These are phyloP conservation scores for Ambrosia trifida DNA, from an alignment of 129 eudicot genomes.

Conservation along the genomic window DNA sequence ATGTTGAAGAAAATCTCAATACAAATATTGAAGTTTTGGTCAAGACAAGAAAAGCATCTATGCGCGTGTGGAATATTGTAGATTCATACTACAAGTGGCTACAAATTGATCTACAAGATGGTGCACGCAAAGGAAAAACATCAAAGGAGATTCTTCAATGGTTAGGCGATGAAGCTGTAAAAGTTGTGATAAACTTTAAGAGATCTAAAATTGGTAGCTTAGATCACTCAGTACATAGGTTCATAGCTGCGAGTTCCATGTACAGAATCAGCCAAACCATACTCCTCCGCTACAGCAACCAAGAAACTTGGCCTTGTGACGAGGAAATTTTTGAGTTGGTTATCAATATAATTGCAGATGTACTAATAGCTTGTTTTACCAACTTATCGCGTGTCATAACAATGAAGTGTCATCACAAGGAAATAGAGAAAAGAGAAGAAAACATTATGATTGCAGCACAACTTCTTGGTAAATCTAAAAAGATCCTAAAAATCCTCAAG, in stretches of 20 bases:
- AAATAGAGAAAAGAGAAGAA: slow-evolving; percentile 38
- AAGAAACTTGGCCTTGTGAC: not conserved
- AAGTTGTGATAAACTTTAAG: slow-evolving; percentile 17
- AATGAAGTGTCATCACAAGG: slow-evolving; percentile 30
- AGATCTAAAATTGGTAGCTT: slow-evolving; percentile 1
- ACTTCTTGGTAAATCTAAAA: no score
- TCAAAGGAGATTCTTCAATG: slow-evolving; percentile 28
- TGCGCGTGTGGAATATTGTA: slow-evolving; percentile 29
- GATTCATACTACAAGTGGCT: slow-evolving; percentile 42
- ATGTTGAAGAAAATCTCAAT: slow-evolving; percentile 31
- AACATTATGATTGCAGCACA: slow-evolving; percentile 39
- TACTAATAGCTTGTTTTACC: slow-evolving; percentile 40
- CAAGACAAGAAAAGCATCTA: slow-evolving; percentile 30
- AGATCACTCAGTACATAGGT: no score
- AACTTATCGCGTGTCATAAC: slow-evolving; percentile 36
- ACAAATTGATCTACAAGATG: slow-evolving; percentile 32
- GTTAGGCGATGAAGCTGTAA: slow-evolving; percentile 29
- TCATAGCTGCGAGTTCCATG: slow-evolving; percentile 43
- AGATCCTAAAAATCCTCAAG: slow-evolving; percentile 30
- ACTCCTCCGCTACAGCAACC: slow-evolving; percentile 2
- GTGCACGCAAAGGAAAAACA: slow-evolving; percentile 25
- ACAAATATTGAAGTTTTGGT: not conserved
- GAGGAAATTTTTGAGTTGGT: slow-evolving; percentile 30
- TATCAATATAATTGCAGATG: slow-evolving; percentile 30
- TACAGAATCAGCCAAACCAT: slow-evolving; percentile 39